Conservation (phyloP, 2,329 filamentous ascomycete genomes). For the Didymellaceae sp. region DNA sequence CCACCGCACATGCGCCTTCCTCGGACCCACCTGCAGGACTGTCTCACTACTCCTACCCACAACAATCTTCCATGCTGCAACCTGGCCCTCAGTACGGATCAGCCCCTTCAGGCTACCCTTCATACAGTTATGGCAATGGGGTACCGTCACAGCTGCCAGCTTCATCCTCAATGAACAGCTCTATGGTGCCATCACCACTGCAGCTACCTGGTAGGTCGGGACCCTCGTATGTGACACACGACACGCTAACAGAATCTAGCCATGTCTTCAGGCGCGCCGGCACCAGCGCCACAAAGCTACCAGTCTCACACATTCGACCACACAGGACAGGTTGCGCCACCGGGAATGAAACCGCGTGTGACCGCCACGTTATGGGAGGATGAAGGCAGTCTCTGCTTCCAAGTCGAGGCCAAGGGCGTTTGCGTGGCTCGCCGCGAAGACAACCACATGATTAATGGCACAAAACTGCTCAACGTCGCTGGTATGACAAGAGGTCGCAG, state of each 20-base stretch:
- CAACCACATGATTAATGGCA: slow-evolving; percentile 99
- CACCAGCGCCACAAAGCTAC: slow-evolving; percentile 42
- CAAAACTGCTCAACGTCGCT: slow-evolving; percentile 94
- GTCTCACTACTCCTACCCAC: slow-evolving; percentile 73
- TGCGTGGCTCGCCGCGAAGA: slow-evolving; percentile 94
- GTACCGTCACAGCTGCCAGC: slow-evolving; percentile 77
- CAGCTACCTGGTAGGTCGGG: slow-evolving; percentile 62
- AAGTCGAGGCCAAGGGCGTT: slow-evolving; percentile 94
- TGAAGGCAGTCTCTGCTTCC: slow-evolving; percentile 95
- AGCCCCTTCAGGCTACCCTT: slow-evolving; percentile 63
- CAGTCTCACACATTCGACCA: slow-evolving; percentile 71
- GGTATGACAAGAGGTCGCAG: slow-evolving; percentile 96
- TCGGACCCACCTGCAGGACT: slow-evolving; percentile 76
- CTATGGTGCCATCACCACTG: slow-evolving; percentile 72
- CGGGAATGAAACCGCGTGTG: slow-evolving; percentile 94
- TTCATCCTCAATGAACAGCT: slow-evolving; percentile 71
- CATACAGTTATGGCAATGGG: slow-evolving; percentile 78
- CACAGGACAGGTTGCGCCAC: slow-evolving; percentile 90
- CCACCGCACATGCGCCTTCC: slow-evolving; percentile 76
- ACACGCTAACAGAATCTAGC: slow-evolving; percentile 27
- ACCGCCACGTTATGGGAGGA: slow-evolving; percentile 98
- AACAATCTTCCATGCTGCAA: slow-evolving; percentile 76
- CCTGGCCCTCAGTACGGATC: slow-evolving; percentile 73
- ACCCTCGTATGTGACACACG: background rate
- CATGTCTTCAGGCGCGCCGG: slow-evolving; percentile 44